These are phyloP conservation scores for Limnanthes douglasii DNA, from an alignment of 345 rosid genomes.

Conservation along the genomic window DNA sequence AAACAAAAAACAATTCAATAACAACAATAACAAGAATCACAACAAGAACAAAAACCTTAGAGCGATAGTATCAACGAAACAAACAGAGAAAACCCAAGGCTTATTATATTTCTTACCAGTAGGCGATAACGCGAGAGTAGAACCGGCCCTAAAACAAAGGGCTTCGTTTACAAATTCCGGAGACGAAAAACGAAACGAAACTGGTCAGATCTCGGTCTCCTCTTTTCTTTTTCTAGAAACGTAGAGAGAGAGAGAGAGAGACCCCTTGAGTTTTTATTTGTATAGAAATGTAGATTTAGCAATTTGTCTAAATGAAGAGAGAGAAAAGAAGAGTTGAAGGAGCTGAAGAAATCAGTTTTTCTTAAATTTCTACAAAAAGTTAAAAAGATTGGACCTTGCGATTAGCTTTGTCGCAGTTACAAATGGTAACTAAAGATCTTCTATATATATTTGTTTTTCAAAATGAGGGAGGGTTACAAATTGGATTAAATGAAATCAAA, in stretches of 20 bases:
- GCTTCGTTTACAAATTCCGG: background rate
- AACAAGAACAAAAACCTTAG: too few relatives aligned
- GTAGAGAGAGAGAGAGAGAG: background rate
- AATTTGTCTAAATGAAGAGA: background rate
- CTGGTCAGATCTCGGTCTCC: background rate
- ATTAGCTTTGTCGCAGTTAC: background rate
- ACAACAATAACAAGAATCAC: too few relatives aligned
- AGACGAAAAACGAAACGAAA: background rate
- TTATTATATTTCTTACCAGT: background rate
- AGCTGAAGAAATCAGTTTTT: background rate
- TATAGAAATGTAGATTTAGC: too few relatives aligned
- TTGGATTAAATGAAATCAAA: too few relatives aligned
- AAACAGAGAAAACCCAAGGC: too few relatives aligned
- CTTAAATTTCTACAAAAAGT: background rate
- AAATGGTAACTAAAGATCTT: background rate
- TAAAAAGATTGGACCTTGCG: slow-evolving; percentile 4
- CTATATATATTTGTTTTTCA: too few relatives aligned
- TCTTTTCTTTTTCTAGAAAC: background rate
- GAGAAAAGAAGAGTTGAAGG: background rate
- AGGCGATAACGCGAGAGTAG: too few relatives aligned
- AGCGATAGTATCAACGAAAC: too few relatives aligned
- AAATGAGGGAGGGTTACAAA: too few relatives aligned
- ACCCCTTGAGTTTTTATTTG: background rate
- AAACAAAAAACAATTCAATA: too few relatives aligned
- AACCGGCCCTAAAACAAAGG: too few relatives aligned